phyloP scores from a whole-genome alignment of 805 yeast genomes.

The Schwanniomyces pseudopolymorphus region DNA sequence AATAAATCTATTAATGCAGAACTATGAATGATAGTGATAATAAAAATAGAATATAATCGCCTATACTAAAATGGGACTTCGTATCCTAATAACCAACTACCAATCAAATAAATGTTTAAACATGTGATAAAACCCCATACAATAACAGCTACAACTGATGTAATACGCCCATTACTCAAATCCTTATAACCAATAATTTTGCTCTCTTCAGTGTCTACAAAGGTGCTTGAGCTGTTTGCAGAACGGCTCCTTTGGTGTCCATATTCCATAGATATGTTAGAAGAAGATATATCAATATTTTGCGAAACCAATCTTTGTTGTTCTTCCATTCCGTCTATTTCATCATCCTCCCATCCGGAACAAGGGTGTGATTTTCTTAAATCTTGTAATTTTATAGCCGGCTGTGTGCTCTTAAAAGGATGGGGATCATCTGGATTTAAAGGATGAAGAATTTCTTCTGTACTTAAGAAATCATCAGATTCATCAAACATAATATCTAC shows the following conservation, averaged over 20 bases:
- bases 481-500: slow-evolving; percentile 17
- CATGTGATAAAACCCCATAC: slow-evolving; percentile 73
- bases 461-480: background rate
- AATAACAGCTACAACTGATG: slow-evolving; percentile 53
- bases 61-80: slow-evolving; percentile 22
- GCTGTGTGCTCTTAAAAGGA: slow-evolving; percentile 27
- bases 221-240: background rate
- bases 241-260: background rate
- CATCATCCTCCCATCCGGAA: slow-evolving; percentile 40
- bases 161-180: slow-evolving; percentile 64
- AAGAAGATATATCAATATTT: background rate
- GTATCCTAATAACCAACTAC: slow-evolving; percentile 26
- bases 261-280: background rate
- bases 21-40: background rate
- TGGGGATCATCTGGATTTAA: background rate
- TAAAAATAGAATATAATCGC: background rate
- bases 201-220: slow-evolving; percentile 6
- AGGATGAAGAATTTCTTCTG: background rate
- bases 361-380: slow-evolving; percentile 43
- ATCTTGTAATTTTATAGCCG: slow-evolving; percentile 41
- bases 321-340: slow-evolving; percentile 19
- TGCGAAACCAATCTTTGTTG: slow-evolving; percentile 14
- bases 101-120: slow-evolving; percentile 69
- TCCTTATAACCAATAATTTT: slow-evolving; percentile 48
- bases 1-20: background rate